phyloP scores from a whole-genome alignment of 176 grass and related monocot genomes.

The Pharus latifolius region DNA sequence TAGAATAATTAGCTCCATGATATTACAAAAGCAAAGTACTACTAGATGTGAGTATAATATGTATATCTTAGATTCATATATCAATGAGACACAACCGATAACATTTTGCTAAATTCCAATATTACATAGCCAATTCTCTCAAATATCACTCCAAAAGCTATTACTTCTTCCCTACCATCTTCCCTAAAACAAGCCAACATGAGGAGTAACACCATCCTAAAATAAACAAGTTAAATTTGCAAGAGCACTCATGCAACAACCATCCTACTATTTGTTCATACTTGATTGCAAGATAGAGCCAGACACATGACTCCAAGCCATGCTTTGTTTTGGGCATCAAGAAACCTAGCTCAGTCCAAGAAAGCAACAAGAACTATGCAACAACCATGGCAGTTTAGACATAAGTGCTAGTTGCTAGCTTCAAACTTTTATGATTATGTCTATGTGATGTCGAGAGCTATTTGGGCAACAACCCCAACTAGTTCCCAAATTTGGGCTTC shows the following conservation, averaged over 20 bases:
- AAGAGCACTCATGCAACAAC: neutral
- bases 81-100: too few relatives aligned
- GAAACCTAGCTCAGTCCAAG: neutral
- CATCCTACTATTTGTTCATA: neutral
- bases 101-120: too few relatives aligned
- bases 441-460: neutral
- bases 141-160: conserved; percentile 3
- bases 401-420: neutral
- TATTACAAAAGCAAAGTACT: too few relatives aligned
- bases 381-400: neutral
- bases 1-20: too few relatives aligned
- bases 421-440: neutral
- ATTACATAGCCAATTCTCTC: too few relatives aligned
- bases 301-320: neutral
- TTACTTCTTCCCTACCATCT: conserved; percentile 5
- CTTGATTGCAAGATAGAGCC: neutral
- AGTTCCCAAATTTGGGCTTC: neutral
- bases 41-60: too few relatives aligned
- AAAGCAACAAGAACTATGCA: conserved; percentile 20
- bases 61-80: too few relatives aligned
- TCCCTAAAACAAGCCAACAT: neutral
- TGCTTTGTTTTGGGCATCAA: neutral
- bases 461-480: conserved; percentile 8
- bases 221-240: neutral
- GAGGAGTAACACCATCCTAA: neutral